These are phyloP conservation scores for Jatropha podagrica DNA, from an alignment of 441 rosid species.

Conservation along the genomic window DNA sequence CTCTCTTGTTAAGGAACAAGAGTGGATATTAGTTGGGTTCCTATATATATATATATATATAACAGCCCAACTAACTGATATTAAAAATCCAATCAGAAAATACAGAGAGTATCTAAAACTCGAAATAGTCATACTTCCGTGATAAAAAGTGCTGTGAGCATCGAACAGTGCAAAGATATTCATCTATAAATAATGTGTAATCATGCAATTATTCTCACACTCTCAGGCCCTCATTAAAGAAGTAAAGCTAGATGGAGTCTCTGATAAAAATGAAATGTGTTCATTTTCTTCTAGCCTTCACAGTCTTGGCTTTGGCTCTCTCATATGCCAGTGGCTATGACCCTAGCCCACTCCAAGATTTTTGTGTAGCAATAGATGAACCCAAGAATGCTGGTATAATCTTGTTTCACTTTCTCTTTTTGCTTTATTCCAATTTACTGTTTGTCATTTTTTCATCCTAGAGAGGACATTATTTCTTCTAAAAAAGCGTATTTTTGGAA, in stretches of 20 bases:
- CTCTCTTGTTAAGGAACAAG: too few relatives aligned
- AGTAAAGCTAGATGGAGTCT: background rate
- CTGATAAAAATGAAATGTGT: background rate
- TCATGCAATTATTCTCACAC: background rate
- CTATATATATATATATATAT: too few relatives aligned
- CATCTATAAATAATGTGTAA: background rate
- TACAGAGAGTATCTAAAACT: background rate
- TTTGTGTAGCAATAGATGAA: conserved; percentile 14
- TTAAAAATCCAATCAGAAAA: too few relatives aligned
- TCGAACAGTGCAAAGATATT: background rate
- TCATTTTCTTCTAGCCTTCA: background rate
- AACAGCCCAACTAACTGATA: too few relatives aligned
- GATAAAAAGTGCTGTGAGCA: too few relatives aligned
- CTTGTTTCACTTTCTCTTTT: background rate
- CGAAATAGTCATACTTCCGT: background rate
- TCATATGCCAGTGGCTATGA: conserved; percentile 14
- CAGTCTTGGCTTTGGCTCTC: conserved; percentile 12
- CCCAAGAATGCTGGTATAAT: conserved; percentile 9
- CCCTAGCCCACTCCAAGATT: conserved; percentile 22
- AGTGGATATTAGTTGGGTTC: too few relatives aligned
- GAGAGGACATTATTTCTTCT: background rate
- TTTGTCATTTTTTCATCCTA: background rate
- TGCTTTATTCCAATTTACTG: background rate
- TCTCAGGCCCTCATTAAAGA: background rate
- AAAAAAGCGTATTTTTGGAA: background rate